Conservation (phyloP, 1,139 yeast species). For the Arxiozyma telluris region DNA sequence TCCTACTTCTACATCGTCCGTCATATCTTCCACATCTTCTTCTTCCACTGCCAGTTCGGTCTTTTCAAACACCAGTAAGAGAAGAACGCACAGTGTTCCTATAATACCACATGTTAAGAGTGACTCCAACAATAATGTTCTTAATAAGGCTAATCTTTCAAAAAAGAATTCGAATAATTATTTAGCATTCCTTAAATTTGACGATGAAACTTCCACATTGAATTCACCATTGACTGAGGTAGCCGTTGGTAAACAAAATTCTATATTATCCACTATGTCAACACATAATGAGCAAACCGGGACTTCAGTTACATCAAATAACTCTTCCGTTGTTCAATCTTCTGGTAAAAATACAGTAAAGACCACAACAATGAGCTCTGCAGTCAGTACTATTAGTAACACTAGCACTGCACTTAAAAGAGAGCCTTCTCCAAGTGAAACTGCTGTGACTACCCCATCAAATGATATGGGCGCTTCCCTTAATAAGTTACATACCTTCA, state of each 20-base stretch:
- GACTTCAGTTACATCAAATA: neutral
- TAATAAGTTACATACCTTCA: slow-evolving; percentile 1
- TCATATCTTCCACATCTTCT: neutral
- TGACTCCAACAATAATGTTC: neutral
- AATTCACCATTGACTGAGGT: slow-evolving; percentile 8
- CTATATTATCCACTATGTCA: neutral
- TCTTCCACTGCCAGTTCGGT: neutral
- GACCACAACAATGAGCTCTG: neutral
- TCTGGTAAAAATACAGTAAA: neutral
- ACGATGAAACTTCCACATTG: slow-evolving; percentile 15
- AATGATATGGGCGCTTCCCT: neutral
- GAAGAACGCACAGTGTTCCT: slow-evolving; percentile 1
- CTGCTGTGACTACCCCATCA: neutral
- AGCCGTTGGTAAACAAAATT: slow-evolving; percentile 3
- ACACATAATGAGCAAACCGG: neutral
- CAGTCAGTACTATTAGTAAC: neutral
- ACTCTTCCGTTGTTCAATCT: neutral
- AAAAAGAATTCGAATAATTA: slow-evolving; percentile 4
- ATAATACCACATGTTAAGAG: neutral
- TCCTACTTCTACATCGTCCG: neutral
- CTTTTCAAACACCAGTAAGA: neutral
- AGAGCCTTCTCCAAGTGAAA: neutral
- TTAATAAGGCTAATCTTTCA: neutral
- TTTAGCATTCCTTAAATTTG: slow-evolving; percentile 26
- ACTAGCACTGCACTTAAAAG: neutral